These are phyloP conservation scores for Diaporthe batatas DNA, from an alignment of 2,329 filamentous ascomycete species.

Conservation along the genomic window DNA sequence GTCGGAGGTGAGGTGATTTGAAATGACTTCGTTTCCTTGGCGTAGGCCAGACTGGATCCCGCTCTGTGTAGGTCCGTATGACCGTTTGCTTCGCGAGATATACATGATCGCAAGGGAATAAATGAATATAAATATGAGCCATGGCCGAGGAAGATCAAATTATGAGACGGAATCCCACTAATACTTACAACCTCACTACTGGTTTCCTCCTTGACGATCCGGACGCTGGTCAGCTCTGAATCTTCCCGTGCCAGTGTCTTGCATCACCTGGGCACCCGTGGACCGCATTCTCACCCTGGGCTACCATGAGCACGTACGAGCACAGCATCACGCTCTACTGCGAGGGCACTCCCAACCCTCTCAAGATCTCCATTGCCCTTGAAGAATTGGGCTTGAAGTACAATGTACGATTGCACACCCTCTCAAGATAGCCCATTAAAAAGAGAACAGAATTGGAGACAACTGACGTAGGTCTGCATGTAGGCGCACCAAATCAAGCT, in stretches of 20 bases:
- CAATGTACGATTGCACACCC: neutral
- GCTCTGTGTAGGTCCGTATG: neutral
- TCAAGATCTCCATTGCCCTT: constrained; percentile 36
- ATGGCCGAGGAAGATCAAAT: neutral
- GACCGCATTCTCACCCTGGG: neutral
- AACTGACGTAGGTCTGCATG: neutral
- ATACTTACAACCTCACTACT: neutral
- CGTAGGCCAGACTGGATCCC: neutral
- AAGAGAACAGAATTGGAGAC: neutral
- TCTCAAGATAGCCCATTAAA: neutral
- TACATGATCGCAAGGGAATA: neutral
- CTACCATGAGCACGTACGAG: constrained; percentile 4
- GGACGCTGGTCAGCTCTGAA: neutral
- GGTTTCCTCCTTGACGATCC: no score
- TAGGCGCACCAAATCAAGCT: constrained; percentile 7
- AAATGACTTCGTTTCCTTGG: neutral
- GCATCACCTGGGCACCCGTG: no score
- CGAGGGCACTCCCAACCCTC: constrained; percentile 34
- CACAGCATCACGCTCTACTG: constrained; percentile 3
- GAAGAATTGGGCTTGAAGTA: constrained; percentile 35
- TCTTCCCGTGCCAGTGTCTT: neutral
- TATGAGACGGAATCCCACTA: neutral
- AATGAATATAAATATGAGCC: constrained; percentile 2
- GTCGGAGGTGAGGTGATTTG: neutral
- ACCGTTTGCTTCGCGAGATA: neutral